Conservation (phyloP, 306 rosid genomes). For the Quillaja saponaria region DNA sequence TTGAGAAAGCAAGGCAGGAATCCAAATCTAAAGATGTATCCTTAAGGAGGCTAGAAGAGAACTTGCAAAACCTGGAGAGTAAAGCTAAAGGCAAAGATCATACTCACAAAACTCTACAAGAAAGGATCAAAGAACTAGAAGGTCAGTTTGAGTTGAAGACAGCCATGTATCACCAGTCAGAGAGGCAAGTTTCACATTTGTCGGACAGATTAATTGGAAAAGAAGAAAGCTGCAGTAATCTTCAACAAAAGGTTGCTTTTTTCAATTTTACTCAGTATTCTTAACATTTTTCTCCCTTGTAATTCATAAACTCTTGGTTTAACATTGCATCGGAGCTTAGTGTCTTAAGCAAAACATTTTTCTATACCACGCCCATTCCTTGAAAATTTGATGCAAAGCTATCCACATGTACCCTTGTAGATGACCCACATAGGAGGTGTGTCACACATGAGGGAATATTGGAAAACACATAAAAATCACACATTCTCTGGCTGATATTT, state of each 20-base stretch:
- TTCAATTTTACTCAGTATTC: constrained; percentile 8
- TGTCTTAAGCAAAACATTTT: background rate
- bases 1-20: constrained; percentile 74
- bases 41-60: constrained; percentile 73
- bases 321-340: constrained; percentile 5
- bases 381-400: too few relatives aligned
- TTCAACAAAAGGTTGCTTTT: constrained; percentile 70
- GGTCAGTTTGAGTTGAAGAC: constrained; percentile 66
- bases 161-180: constrained; percentile 62
- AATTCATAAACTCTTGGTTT: background rate
- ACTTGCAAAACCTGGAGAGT: constrained; percentile 63
- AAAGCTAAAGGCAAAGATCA: constrained; percentile 79
- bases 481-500: background rate
- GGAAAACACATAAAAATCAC: constrained; percentile 3
- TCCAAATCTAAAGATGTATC: constrained; percentile 73
- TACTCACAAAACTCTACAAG: constrained; percentile 57
- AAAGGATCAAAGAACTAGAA: constrained; percentile 80
- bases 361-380: too few relatives aligned
- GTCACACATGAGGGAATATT: background rate
- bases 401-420: background rate
- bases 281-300: constrained; percentile 11
- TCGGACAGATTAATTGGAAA: constrained; percentile 64
- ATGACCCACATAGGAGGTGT: background rate
- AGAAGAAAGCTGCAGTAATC: constrained; percentile 64
- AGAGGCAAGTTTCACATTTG: constrained; percentile 68